Conservation (phyloP, 495 filamentous ascomycete species). For the Penicillium longicatenatum region DNA sequence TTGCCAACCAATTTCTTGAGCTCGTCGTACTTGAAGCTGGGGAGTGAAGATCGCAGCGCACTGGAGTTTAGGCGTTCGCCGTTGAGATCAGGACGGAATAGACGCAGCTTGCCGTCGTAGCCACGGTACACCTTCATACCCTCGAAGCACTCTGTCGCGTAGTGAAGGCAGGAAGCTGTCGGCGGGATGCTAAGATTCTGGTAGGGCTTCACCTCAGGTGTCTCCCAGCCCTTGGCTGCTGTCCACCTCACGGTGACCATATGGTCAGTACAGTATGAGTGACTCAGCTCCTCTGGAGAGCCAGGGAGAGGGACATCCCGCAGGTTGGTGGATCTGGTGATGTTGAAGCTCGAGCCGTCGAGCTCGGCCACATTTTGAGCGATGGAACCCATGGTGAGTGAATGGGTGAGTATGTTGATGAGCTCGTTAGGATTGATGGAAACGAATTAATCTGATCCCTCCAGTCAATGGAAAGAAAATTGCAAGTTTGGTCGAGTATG, state of each 20-base stretch:
- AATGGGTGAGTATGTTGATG: conserved; percentile 1
- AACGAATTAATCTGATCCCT: not conserved
- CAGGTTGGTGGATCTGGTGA: conserved; percentile 65
- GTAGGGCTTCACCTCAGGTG: conserved; percentile 77
- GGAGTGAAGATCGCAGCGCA: conserved; percentile 73
- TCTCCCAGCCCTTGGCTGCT: conserved; percentile 65
- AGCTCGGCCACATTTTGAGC: conserved; percentile 49
- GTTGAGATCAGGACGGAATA: conserved; percentile 85
- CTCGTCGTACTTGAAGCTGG: conserved; percentile 69
- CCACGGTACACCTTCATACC: conserved; percentile 88
- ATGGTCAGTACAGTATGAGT: conserved; percentile 79
- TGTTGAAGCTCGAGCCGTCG: conserved; percentile 71
- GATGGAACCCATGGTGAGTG: conserved; percentile 39
- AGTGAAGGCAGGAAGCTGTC: conserved; percentile 83
- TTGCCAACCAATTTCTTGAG: conserved; percentile 74
- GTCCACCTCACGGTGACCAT: conserved; percentile 83
- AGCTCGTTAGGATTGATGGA: not conserved
- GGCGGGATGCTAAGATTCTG: conserved; percentile 81
- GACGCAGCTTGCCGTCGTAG: conserved; percentile 74
- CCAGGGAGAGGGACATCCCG: conserved; percentile 67
- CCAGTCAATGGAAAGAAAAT: not conserved
- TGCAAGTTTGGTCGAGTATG: not conserved
- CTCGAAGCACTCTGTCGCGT: conserved; percentile 92
- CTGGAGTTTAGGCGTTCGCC: conserved; percentile 70
- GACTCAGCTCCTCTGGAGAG: conserved; percentile 49